Percentiles rank a stretch among this genome's conserved stretches.
Conservation (phyloP, 495 filamentous ascomycete species). For the Sordaria brevicollis region DNA sequence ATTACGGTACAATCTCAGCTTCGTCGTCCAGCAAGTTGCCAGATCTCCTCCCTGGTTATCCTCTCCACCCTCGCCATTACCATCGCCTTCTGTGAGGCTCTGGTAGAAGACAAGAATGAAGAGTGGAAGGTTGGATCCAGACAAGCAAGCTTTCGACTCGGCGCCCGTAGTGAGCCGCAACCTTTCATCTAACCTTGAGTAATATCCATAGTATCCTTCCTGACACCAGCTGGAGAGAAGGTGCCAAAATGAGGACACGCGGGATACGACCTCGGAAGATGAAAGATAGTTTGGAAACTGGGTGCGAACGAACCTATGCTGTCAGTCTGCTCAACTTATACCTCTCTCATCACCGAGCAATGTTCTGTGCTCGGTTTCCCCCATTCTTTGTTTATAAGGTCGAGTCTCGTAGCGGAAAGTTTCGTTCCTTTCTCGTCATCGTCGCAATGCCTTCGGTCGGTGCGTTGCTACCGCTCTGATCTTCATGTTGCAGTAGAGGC, state of each 20-base stretch:
- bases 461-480: conserved; percentile 34
- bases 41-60: conserved; percentile 19
- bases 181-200: conserved; percentile 11
- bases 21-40: conserved; percentile 35
- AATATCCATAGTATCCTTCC: conserved; percentile 2
- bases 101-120: background rate
- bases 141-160: conserved; percentile 38
- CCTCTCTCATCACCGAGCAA: background rate
- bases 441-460: background rate
- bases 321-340: background rate
- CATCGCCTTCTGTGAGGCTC: background rate
- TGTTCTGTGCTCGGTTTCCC: background rate
- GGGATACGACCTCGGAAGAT: conserved; percentile 1
- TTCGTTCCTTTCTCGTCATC: background rate
- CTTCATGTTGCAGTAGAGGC: conserved; percentile 1
- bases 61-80: conserved; percentile 11
- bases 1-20: conserved; percentile 86
- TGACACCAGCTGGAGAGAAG: background rate
- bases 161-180: conserved; percentile 83
- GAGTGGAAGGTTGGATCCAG: conserved; percentile 38
- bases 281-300: conserved; percentile 8
- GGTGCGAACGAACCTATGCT: conserved; percentile 21
- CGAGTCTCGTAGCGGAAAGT: background rate
- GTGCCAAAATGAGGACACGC: conserved; percentile 5
- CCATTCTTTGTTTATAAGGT: background rate